Evolutionary conservation across 805 yeast genomes (phyloP).

Genomic region (Saccharomycopsis javanensis): DNA sequence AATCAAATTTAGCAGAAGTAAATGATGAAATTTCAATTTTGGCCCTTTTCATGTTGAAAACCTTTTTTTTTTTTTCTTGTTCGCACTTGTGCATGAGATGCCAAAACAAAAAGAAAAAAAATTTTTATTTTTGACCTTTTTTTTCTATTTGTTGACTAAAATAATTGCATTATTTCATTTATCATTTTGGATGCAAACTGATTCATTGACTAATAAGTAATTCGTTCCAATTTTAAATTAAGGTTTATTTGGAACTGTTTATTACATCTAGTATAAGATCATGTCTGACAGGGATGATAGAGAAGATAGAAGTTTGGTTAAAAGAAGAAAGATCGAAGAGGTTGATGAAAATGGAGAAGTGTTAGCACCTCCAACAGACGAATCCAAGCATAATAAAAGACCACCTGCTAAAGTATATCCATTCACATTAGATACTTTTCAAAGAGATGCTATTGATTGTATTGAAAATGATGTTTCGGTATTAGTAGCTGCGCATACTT

Average conservation of each 20-base stretch:
- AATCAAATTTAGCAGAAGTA: too few relatives aligned
- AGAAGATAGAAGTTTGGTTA: not conserved
- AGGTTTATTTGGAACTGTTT: not conserved
- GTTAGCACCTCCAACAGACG: not conserved
- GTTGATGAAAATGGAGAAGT: not conserved
- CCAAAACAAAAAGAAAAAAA: not conserved
- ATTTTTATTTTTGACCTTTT: not conserved
- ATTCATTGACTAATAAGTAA: too few relatives aligned
- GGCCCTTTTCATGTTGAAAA: not conserved
- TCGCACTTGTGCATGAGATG: not conserved
- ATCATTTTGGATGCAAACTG: too few relatives aligned
- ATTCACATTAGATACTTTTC: slow-evolving; percentile 91
- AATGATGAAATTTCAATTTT: not conserved
- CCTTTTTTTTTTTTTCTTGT: not conserved
- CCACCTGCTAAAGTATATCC: slow-evolving; percentile 75
- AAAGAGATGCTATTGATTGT: slow-evolving; percentile 92
- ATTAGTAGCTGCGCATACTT: slow-evolving; percentile 93
- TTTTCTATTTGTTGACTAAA: too few relatives aligned
- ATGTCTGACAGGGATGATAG: not conserved
- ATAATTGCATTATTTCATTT: not conserved
- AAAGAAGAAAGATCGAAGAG: slow-evolving; percentile 1
- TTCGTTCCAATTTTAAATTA: not conserved
- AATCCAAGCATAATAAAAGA: slow-evolving; percentile 2
- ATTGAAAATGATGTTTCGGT: slow-evolving; percentile 93
- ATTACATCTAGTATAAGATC: not conserved